Evolutionary conservation across 768 basidiomycete species (phyloP).

Genomic region (Candolleomyces eurysporus): DNA sequence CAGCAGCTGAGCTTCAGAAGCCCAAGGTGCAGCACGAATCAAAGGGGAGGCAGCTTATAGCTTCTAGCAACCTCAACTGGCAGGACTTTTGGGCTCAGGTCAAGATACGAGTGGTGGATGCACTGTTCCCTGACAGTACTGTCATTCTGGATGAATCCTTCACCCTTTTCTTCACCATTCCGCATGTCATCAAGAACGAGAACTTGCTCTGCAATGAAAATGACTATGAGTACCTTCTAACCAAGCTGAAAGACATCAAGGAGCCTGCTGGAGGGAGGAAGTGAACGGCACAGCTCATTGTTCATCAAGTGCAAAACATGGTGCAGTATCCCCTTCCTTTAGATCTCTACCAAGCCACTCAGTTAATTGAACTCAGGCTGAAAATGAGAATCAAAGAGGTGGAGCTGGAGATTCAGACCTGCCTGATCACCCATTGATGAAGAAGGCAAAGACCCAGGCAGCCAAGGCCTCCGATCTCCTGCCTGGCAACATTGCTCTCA

Average conservation of each 20-base stretch:
- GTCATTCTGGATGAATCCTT: not conserved
- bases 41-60: not conserved
- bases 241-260: not conserved
- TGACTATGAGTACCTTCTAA: not conserved
- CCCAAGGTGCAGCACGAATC: not conserved
- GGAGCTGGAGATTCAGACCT: not conserved
- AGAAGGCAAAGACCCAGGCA: not conserved
- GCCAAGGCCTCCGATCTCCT: not conserved
- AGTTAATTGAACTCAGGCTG: too few species aligned
- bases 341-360: too few species aligned
- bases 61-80: not conserved
- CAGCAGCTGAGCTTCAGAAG: not conserved
- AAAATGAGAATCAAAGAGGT: too few species aligned
- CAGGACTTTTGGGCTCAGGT: not conserved
- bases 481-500: not conserved
- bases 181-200: not conserved
- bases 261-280: not conserved
- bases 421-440: not conserved
- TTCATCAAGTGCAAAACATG: not conserved
- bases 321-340: too few species aligned
- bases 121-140: not conserved
- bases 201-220: not conserved
- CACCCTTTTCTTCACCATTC: not conserved
- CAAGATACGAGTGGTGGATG: not conserved
- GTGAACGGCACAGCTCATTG: not conserved